Percentiles rank a stretch among this genome's conserved stretches.
Conservation (phyloP, 1,139 yeast genomes). For the Sugiyamaella grinbergsii region DNA sequence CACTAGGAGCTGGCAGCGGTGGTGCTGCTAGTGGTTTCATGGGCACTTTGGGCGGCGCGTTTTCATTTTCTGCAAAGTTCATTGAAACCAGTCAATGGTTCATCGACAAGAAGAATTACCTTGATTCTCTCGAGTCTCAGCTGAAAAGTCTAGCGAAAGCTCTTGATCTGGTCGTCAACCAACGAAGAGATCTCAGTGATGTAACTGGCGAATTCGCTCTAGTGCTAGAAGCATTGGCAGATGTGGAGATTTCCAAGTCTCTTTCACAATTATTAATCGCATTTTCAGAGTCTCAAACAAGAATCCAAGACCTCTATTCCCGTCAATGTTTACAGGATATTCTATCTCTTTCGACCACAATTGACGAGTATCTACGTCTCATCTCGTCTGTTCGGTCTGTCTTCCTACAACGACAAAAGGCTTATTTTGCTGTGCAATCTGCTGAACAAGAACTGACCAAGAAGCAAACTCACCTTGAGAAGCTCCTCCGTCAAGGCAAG, state of each 20-base stretch:
- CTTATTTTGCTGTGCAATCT: slow-evolving; percentile 61
- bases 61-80: slow-evolving; percentile 59
- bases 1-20: slow-evolving; percentile 1
- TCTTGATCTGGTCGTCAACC: slow-evolving; percentile 71
- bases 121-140: slow-evolving; percentile 74
- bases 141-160: slow-evolving; percentile 69
- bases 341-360: slow-evolving; percentile 79
- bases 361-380: slow-evolving; percentile 83
- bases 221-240: slow-evolving; percentile 60
- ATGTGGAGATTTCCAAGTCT: slow-evolving; percentile 70
- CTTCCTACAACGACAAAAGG: slow-evolving; percentile 72
- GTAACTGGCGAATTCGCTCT: slow-evolving; percentile 65
- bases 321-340: slow-evolving; percentile 85
- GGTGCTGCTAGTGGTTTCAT: slow-evolving; percentile 55
- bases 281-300: slow-evolving; percentile 71
- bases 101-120: slow-evolving; percentile 63
- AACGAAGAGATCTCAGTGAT: slow-evolving; percentile 71
- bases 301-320: slow-evolving; percentile 73
- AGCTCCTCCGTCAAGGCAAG: slow-evolving; percentile 55
- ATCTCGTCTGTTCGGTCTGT: slow-evolving; percentile 75
- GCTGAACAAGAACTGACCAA: slow-evolving; percentile 54
- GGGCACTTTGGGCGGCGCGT: slow-evolving; percentile 56
- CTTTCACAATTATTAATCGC: slow-evolving; percentile 62
- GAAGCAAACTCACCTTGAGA: slow-evolving; percentile 54
- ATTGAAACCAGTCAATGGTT: slow-evolving; percentile 82